Percentiles rank a stretch among this genome's conserved stretches.
These are phyloP conservation scores for Metschnikowia lochheadii DNA, from an alignment of 805 yeast genomes.

Conservation along the genomic window DNA sequence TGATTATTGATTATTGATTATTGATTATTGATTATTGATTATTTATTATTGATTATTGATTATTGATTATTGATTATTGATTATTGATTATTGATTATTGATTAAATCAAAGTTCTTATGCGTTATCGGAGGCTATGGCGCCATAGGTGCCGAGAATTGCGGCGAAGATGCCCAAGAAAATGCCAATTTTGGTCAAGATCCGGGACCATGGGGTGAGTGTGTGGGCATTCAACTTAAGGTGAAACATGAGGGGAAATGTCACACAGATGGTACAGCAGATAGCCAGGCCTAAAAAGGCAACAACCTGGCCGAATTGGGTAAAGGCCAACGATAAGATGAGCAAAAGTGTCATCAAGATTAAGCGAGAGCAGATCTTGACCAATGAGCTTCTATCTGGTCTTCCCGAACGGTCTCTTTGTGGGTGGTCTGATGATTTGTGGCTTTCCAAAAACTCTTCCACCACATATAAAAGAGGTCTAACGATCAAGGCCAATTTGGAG, in stretches of 20 bases:
- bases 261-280: conserved; percentile 41
- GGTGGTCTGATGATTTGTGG: background rate
- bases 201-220: conserved; percentile 7
- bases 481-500: conserved; percentile 39
- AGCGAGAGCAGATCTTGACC: conserved; percentile 16
- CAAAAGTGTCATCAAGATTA: conserved; percentile 21
- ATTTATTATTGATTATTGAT: no score
- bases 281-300: conserved; percentile 40
- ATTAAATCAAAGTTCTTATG: background rate
- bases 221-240: conserved; percentile 15
- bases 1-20: no score
- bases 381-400: background rate
- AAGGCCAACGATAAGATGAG: conserved; percentile 26
- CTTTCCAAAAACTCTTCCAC: conserved; percentile 25
- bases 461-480: conserved; percentile 37
- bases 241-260: conserved; percentile 37
- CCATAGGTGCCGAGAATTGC: conserved; percentile 18
- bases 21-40: no score
- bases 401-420: no score
- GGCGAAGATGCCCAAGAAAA: conserved; percentile 11
- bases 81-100: no score
- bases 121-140: conserved; percentile 7
- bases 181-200: conserved; percentile 7
- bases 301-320: conserved; percentile 37
- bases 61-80: no score